A percentile compares a stretch with the other conserved stretches of the same genome.
Evolutionary conservation across 2,329 filamentous ascomycete genomes (phyloP).

Genomic region (Cyphellophora attinorum): DNA sequence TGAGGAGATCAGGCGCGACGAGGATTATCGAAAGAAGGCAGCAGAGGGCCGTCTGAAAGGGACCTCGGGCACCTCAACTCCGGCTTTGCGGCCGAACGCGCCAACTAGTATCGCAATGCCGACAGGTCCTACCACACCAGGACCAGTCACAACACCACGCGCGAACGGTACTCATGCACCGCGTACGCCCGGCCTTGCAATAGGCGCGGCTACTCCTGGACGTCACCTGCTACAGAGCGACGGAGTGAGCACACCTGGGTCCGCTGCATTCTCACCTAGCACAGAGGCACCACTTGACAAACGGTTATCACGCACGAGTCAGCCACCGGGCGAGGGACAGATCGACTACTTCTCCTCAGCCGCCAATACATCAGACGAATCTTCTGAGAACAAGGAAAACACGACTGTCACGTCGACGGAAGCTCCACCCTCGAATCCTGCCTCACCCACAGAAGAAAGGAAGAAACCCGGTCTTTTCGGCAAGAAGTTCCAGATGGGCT

Average conservation of each 20-base stretch:
- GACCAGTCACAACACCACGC: constrained; percentile 44
- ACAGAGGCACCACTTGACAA: constrained; percentile 16
- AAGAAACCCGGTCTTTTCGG: constrained; percentile 62
- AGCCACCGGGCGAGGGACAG: constrained; percentile 29
- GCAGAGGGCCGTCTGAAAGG: no score
- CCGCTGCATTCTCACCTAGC: constrained; percentile 24
- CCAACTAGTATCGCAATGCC: constrained; percentile 16
- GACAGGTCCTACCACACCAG: constrained; percentile 10
- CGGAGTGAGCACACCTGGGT: constrained; percentile 20
- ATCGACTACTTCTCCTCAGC: constrained; percentile 60
- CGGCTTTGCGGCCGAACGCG: constrained; percentile 13
- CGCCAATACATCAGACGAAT: constrained; percentile 35
- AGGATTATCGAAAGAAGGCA: constrained; percentile 59
- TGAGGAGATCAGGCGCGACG: constrained; percentile 78
- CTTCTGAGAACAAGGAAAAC: constrained; percentile 2
- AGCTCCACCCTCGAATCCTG: constrained; percentile 34
- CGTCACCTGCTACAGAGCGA: constrained; percentile 6
- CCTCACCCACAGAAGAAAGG: constrained; percentile 49
- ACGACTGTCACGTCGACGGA: constrained; percentile 35
- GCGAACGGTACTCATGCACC: constrained; percentile 50
- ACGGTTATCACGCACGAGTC: neutral
- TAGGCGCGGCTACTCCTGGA: constrained; percentile 64
- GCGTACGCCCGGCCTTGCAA: constrained; percentile 67
- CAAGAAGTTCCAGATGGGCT: constrained; percentile 69
- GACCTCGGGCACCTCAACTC: constrained; percentile 40